Evolutionary conservation across 2,329 filamentous ascomycete genomes (phyloP), one percentile per base, ranked within the genome.

Genomic region (Monosporascus sp.): DNA sequence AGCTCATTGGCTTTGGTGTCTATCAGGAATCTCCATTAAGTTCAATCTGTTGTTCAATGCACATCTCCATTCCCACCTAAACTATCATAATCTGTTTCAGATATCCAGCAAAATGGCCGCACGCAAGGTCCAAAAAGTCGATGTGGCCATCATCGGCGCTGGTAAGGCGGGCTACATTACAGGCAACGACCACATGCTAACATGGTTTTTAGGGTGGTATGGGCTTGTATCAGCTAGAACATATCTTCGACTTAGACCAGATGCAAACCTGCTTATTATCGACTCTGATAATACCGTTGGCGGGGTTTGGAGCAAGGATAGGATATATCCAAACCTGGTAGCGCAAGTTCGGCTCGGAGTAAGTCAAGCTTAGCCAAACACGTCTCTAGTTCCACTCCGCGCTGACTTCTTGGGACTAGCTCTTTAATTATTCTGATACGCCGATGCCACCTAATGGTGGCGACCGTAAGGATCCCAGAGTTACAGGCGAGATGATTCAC

Each of bases 401-500:
- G 27, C 27, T 31, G 27, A 31, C 27, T 17, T 60, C 47, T 50
- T 50, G 48, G 44, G 20, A 7, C 20, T 22, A 63, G 61, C 59
- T 60, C 6, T 62, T 63, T 54, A 62, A 62, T 47, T 61, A 61
- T 45, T 61, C 61, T 27, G 60, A 62, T 31, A 61, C 58, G 5
- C 61, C 59, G 7, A 62, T 63, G 61, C 54, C 55, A 27, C 54
- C 56, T 3, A 58, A 62, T 45, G 55, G 49, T n/a, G 56, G 60
- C 20, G 56, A 61, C 38, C 37, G 53, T 6, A 60, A 59, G 37
- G 60, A 62, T 26, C 51, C 53, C 9, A 58, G 43, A 17, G 60
- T 63, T 19, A 68, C 67, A 8, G 66, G 62, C 52, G 58, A 60
- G 7, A 63, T 60, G 58, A 62, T 63, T 50, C 58, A 63, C 46